Base-by-base conservation (phyloP, 1,139 yeast species). In the Lodderomyces elongisporus region DNA sequence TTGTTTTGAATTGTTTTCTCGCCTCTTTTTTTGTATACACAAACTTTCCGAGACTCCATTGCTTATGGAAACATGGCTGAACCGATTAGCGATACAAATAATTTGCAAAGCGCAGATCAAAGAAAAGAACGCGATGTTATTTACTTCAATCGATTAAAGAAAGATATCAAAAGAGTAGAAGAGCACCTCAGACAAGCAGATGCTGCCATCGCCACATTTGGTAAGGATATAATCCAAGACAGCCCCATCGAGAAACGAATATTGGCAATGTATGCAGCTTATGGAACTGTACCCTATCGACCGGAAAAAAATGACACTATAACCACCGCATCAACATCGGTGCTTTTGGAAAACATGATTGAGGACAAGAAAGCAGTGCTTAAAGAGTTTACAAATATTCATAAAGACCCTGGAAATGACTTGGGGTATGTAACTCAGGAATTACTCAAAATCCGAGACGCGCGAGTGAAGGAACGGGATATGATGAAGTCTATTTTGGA, bases 251-350 rank as follows among this genome's bases (percentile, higher is more conserved):
- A 56, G 28, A 40, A 41, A 22, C 41, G 46, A 27, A 47, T 57
- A 3, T 42, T 62, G 24, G 70, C 70, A 2, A 45, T 51, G 14
- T 45, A 50, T 35, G 55, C 53, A 4, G 43, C 60, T 3, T 58
- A 53, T 35, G 40, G 48, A 12, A 56, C 47, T 31, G 44, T 66
- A 3, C 61, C 68, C 0, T 66, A 53, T 37, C 45, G 45, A 26
- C 56, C 64, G 3, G 60, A 54, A 33, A 64, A 64, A 41, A 58
- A 60, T 34, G 70, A 65, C 33, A 58, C 60, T 29, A 60, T 66
- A 17, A 60, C 60, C 5, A 54, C 56, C 10, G 65, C 69, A 10
- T 43, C 60, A 3, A 62, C 72, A 1, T 56, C 62, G 2, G 44
- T 41, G 2, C 28, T 46, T 20, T 47, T 57, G 10, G 44, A 42